Base-by-base conservation (phyloP, 768 basidiomycete species). In the Clitopilus passeckerianus region DNA sequence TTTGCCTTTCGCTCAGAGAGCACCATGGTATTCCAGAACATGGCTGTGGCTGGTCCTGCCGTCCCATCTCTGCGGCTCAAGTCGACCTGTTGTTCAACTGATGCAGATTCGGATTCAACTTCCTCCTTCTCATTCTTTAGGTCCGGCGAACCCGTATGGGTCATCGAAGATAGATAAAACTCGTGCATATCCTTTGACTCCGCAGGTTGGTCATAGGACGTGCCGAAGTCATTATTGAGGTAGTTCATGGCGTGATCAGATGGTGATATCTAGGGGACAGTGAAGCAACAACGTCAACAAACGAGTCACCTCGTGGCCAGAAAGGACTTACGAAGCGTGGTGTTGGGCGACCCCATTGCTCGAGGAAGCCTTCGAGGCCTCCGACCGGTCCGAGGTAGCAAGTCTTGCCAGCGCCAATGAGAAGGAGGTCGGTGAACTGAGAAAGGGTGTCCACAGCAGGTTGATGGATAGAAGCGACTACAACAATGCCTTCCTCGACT, bases 401-500 rank as follows among this genome's bases (percentile, higher is more conserved):
- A 1, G 66, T 71, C 52, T 72, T 72, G 0, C 87, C 87, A 34
- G 77, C 76, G 0, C 85, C 75, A 12, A 90, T 76, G 22, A 90
- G 71, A 30, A 86, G 69, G 12, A 89, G 71, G 33, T 81, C 74
- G 53, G 84, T 84, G 66, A 90, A 89, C 46, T 85, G 78, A 0
- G 78, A 65, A 54, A 87, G 80, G 0, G 85, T 85, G 59, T 84
- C 83, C 22, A 80, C 79, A 20, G 81, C 78, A 0, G 87, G 87
- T 59, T 89, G 87, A 63, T 90, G 88, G 56, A 90, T 86, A 5
- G 85, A 85, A 16, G 83, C 81, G 52, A 89, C 77, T 33, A 87
- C 77, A 34, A 86, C 80, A 55, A 85, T 82, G 22, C 76, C 75
- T 60, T 80, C 77, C 6, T 76, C 71, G 24, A 72, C 64, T 0